These are phyloP conservation scores for Erodium trifolium DNA, from an alignment of 441 rosid species.

Conservation along the genomic window DNA sequence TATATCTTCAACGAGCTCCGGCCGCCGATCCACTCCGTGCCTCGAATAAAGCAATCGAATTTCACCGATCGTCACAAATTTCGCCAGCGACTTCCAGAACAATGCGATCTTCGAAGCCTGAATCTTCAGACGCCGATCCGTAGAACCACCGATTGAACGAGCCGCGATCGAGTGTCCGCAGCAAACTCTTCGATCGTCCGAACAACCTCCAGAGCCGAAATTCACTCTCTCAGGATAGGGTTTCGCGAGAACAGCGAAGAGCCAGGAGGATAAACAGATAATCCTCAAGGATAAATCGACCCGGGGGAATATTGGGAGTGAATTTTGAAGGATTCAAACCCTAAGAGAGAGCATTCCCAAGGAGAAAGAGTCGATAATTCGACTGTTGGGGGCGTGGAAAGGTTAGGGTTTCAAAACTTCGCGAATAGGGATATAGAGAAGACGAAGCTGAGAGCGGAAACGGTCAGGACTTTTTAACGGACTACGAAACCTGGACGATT, in stretches of 20 bases:
- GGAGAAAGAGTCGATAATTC: neutral
- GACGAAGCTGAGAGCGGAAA: neutral
- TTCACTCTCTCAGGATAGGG: neutral
- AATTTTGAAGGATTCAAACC: neutral
- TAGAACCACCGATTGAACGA: neutral
- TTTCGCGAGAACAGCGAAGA: neutral
- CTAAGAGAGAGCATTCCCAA: neutral
- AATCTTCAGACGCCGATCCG: constrained; percentile 21
- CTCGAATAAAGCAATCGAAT: constrained; percentile 1
- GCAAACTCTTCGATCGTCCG: constrained; percentile 10
- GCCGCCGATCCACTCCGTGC: constrained; percentile 12
- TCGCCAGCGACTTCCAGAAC: neutral
- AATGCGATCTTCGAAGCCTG: constrained; percentile 8
- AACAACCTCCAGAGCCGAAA: neutral
- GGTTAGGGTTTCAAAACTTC: neutral
- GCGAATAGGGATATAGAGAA: neutral
- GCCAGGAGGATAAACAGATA: too few relatives aligned
- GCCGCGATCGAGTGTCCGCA: neutral
- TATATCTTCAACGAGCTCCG: neutral
- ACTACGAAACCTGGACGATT: neutral
- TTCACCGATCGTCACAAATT: too few relatives aligned
- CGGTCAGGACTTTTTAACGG: neutral
- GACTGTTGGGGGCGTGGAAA: neutral
- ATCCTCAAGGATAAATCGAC: neutral
- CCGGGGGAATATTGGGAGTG: neutral